These are phyloP conservation scores for Erysimum cheiri DNA, from an alignment of 441 rosid species.

Conservation along the genomic window DNA sequence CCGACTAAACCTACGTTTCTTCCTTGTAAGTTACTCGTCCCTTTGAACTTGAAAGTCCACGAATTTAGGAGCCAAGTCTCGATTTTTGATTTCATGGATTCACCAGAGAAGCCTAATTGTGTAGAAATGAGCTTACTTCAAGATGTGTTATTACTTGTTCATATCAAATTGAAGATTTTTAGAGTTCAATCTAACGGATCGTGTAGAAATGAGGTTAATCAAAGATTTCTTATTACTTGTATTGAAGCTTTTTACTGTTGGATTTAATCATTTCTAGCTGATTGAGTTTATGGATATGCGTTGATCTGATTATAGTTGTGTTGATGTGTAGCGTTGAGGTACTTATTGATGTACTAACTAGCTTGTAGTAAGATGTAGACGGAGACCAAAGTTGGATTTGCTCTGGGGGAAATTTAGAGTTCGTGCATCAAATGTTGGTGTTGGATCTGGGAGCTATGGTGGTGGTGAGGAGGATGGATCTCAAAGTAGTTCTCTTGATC, in stretches of 20 bases:
- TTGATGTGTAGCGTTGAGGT: background rate
- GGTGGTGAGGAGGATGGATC: constrained; percentile 19
- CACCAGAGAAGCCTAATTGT: constrained; percentile 7
- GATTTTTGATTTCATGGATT: constrained; percentile 1
- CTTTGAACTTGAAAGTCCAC: background rate
- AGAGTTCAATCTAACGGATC: background rate
- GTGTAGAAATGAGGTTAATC: background rate
- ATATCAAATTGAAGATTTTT: background rate
- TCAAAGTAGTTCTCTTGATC: constrained; percentile 26
- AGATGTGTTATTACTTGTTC: background rate
- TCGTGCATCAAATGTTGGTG: constrained; percentile 66
- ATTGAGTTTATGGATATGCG: constrained; percentile 1
- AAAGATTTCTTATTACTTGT: background rate
- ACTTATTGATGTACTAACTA: constrained; percentile 35
- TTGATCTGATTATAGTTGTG: background rate
- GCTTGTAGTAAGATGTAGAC: constrained; percentile 74
- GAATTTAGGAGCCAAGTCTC: background rate
- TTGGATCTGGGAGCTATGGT: constrained; percentile 67
- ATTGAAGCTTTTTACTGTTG: background rate
- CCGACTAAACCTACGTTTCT: constrained; percentile 44
- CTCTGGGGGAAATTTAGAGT: constrained; percentile 49
- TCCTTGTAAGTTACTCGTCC: constrained; percentile 55
- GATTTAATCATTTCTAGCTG: constrained; percentile 7
- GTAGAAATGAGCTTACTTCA: background rate
- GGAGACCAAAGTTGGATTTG: constrained; percentile 51